Percentiles rank a stretch among this genome's conserved stretches.
These are phyloP conservation scores for Globisporangium solare DNA, from an alignment of 352 stramenopile genomes.

Conservation along the genomic window DNA sequence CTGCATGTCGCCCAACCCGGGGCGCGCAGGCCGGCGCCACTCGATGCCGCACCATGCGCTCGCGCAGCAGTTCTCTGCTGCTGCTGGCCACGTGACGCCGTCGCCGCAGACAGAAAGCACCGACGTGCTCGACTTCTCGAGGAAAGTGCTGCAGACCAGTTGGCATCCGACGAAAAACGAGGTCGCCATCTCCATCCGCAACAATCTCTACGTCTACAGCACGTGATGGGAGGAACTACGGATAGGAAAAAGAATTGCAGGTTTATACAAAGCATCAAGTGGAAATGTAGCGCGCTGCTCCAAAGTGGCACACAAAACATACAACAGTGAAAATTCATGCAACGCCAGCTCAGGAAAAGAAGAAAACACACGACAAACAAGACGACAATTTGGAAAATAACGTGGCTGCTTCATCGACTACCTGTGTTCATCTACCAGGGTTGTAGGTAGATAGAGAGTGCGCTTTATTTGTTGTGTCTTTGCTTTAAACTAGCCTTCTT, in stretches of 20 bases:
- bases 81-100: slow-evolving; percentile 14
- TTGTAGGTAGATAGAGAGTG: no score
- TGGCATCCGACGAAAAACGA: slow-evolving; percentile 81
- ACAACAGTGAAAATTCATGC: no score
- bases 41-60: slow-evolving; percentile 67
- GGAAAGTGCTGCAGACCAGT: slow-evolving; percentile 83
- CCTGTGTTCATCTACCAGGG: no score
- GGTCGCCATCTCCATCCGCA: slow-evolving; percentile 76
- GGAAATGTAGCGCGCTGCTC: no score
- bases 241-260: no score
- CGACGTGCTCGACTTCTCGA: slow-evolving; percentile 74
- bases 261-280: no score
- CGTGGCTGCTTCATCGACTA: no score
- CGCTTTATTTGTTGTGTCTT: no score
- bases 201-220: slow-evolving; percentile 84
- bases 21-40: slow-evolving; percentile 40
- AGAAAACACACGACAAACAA: no score
- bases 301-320: no score
- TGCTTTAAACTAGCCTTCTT: neutral
- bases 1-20: slow-evolving; percentile 53
- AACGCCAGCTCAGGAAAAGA: no score
- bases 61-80: slow-evolving; percentile 48
- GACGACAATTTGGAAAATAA: no score
- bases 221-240: slow-evolving; percentile 23
- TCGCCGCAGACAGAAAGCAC: slow-evolving; percentile 20